Evolutionary conservation across 2,329 filamentous ascomycete species (phyloP), one percentile per base, ranked within the genome.

Genomic region (Trichophyton schoenleinii): DNA sequence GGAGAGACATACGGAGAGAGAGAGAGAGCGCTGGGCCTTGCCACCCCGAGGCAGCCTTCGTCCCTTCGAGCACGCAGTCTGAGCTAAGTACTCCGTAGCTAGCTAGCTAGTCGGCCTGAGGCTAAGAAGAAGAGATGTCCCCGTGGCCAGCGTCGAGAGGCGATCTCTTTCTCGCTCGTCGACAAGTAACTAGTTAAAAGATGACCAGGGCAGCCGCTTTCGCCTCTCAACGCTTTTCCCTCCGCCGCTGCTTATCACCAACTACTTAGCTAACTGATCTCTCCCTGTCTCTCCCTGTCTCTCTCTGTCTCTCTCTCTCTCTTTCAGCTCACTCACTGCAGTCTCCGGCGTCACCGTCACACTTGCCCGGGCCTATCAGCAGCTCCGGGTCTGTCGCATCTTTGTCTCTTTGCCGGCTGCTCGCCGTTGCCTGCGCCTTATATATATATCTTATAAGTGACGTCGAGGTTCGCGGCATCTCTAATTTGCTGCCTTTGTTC

Each of bases 281-380:
- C 59, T 58, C 34, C 34, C 53, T n/a, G n/a, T 49, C 57, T 59
- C 58, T 60, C 59, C 53, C 59, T 53, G 59, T 22, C 28, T 53
- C n/a, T 13, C 38, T 41, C 53, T n/a, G 8, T 52, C 28, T 34
- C 18, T 41, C 4, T 1, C 53, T 41, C 28, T 18, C 36, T 38
- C 31, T 38, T 57, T 28, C 53, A 46, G 22, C 57, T 22, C 18
- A 2, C 53, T 36, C 53, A 15, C 28, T 57, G 28, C 31, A 18
- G 53, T 28, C 22, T 25, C 46, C 20, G 46, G 46, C 46, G 22
- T 49, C 46, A 22, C 46, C 22, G 46, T 49, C 46, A 49, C 46
- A 49, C 34, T 38, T 9, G 34, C 46, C 46, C 46, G 13, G 20
- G 44, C 44, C 44, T 48, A 48, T 28, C 46, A 28, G 46, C 46